Evolutionary conservation across 2,329 filamentous ascomycete genomes (phyloP), one percentile per base, ranked within the genome.

Genomic region (Neofusicoccum umdonicola): DNA sequence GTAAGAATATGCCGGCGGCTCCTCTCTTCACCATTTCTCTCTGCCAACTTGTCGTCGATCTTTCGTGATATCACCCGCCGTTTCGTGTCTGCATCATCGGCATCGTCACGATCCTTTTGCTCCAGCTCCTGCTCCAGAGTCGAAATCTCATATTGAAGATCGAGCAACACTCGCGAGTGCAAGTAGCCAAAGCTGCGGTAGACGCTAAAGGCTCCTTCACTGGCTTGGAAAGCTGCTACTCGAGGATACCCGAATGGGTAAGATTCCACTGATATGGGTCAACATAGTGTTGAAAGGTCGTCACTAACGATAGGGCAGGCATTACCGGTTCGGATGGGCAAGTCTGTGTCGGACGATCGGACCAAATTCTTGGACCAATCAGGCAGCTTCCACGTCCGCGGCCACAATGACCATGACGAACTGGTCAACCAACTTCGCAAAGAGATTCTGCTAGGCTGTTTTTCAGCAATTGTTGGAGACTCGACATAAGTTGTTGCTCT

Each of bases 161-260:
- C 66, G 0, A 76, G 66, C 0, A 78, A 68, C 0, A 77, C 68
- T 0, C 77, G 73, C 2, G 73, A 65, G 62, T 78, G 74, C 0
- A 78, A 64, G 63, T 75, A 76, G 5, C 50, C 39, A 60, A 77
- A 79, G 1, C 64, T 64, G 0, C 77, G 71, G 65, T 78, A 79
- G 3, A 77, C 70, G 4, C 72, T 71, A 41, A 72, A 78, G 57
- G 70, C 72, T 0, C 66, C 61, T n/a, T 79, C 77, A 57, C 75
- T 76, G 0, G 74, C 71, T 34, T 74, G 69, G 60, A 78, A 78
- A 0, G 71, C 72, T 3, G 77, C 75, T 4, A 72, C 67, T 1
- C 50, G 63, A 2, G 75, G 71, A 62, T 77, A 77, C 2, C 76
- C 77, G 4, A 61, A 22, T 2, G 73, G 73, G 31, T 69, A 72